These are phyloP conservation scores for Dimocarpus longan DNA, from an alignment of 345 rosid species.

Conservation along the genomic window DNA sequence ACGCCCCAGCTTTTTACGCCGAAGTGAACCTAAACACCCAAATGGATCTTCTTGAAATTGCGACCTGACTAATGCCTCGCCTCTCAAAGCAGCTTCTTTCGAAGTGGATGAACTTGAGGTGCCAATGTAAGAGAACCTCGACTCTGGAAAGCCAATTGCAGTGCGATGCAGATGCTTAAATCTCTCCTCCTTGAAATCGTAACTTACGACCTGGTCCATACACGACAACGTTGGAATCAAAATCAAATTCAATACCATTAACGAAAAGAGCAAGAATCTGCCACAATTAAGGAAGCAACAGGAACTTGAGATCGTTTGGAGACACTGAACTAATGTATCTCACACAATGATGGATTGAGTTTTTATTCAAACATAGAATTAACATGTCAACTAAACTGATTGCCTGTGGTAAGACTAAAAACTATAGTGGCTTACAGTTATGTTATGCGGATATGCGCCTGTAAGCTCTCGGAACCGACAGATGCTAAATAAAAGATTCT, in stretches of 20 bases:
- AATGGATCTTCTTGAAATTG: conserved; percentile 89
- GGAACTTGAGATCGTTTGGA: neutral
- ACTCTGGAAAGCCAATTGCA: conserved; percentile 80
- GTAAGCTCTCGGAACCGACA: conserved; percentile 96
- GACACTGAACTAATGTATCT: neutral
- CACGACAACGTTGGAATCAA: neutral
- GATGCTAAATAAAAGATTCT: conserved; percentile 89
- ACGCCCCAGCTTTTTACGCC: conserved; percentile 82
- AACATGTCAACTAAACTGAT: neutral
- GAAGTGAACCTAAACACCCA: conserved; percentile 78
- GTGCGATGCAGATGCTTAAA: conserved; percentile 79
- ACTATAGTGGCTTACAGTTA: conserved; percentile 64
- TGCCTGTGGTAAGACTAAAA: no score
- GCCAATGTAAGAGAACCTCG: conserved; percentile 72
- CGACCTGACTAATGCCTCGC: conserved; percentile 77
- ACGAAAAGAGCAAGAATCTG: neutral
- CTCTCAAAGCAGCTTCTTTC: conserved; percentile 72
- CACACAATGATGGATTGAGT: conserved; percentile 2
- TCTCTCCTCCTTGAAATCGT: conserved; percentile 88
- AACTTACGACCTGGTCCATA: conserved; percentile 76
- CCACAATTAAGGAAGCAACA: neutral
- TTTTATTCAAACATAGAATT: neutral
- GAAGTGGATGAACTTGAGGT: conserved; percentile 67
- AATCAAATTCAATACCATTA: neutral
- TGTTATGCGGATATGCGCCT: conserved; percentile 80